Percentiles rank a stretch among this genome's conserved stretches.
These are phyloP conservation scores for Pseudogymnoascus sp. DNA, from an alignment of 2,329 filamentous ascomycete species.

Conservation along the genomic window DNA sequence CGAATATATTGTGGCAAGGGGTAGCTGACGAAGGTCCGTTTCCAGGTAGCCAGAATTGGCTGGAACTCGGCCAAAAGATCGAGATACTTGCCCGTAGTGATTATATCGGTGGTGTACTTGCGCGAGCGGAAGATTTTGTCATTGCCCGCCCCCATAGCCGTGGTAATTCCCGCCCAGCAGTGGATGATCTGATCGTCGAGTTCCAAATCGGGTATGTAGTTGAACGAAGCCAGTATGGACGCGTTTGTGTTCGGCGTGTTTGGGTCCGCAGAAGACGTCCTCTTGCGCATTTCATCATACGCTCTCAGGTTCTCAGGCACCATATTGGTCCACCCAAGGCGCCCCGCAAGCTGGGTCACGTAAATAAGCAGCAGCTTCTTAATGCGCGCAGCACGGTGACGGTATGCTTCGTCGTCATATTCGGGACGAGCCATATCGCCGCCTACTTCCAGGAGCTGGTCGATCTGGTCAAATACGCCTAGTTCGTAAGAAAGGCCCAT, in stretches of 20 bases:
- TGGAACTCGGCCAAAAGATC: conserved; percentile 73
- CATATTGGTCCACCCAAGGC: conserved; percentile 90
- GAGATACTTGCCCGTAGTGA: conserved; percentile 77
- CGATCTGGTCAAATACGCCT: conserved; percentile 87
- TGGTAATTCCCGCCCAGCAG: conserved; percentile 90
- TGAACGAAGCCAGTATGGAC: conserved; percentile 49
- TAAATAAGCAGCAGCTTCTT: conserved; percentile 84
- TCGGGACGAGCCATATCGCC: conserved; percentile 52
- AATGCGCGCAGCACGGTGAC: conserved; percentile 70
- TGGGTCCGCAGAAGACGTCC: conserved; percentile 39
- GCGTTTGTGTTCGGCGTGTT: conserved; percentile 52
- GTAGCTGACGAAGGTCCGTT: conserved; percentile 71
- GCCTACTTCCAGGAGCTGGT: conserved; percentile 54
- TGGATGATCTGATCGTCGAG: conserved; percentile 65
- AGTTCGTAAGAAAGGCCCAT: conserved; percentile 87
- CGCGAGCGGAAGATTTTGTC: conserved; percentile 79
- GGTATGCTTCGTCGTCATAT: conserved; percentile 67
- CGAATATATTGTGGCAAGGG: conserved; percentile 55
- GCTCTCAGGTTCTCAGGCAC: conserved; percentile 60
- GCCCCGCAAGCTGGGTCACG: conserved; percentile 84
- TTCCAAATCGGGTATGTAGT: conserved; percentile 58
- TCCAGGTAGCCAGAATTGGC: conserved; percentile 70
- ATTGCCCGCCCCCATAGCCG: conserved; percentile 86
- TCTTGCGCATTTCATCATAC: conserved; percentile 39
- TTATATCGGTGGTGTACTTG: conserved; percentile 79